Conservation (phyloP, 2,329 filamentous ascomycete species). For the Knufia petricola region DNA sequence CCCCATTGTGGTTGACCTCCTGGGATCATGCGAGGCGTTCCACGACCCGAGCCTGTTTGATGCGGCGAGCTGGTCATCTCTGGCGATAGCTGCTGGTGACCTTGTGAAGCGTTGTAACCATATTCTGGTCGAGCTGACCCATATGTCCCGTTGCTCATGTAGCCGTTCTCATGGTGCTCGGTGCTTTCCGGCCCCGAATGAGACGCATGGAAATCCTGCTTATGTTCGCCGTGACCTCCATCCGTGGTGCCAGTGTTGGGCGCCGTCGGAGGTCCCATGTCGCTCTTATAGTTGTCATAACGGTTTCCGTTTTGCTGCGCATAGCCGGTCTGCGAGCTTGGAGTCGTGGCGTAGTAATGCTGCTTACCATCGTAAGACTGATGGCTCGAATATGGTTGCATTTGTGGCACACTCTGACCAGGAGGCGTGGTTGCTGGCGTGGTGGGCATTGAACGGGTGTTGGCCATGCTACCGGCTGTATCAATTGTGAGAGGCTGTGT, state of each 20-base stretch:
- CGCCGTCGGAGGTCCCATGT: constrained; percentile 73
- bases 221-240: constrained; percentile 48
- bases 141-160: constrained; percentile 69
- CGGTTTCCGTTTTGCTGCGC: constrained; percentile 52
- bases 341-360: constrained; percentile 60
- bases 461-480: constrained; percentile 49
- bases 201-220: constrained; percentile 52
- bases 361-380: constrained; percentile 70
- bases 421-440: constrained; percentile 89
- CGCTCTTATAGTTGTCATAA: constrained; percentile 61
- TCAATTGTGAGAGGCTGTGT: constrained; percentile 72
- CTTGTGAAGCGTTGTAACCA: constrained; percentile 62
- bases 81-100: constrained; percentile 66
- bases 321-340: constrained; percentile 60
- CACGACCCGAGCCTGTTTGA: constrained; percentile 70
- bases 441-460: constrained; percentile 74
- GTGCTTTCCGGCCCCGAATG: constrained; percentile 55
- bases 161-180: constrained; percentile 64
- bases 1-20: constrained; percentile 65
- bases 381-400: constrained; percentile 65
- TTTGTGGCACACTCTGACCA: constrained; percentile 62
- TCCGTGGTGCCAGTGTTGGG: constrained; percentile 51
- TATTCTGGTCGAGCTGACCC: constrained; percentile 64
- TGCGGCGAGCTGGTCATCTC: constrained; percentile 81
- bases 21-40: constrained; percentile 71